These are phyloP conservation scores for Magnusiomyces fungicola DNA, from an alignment of 1,139 yeast species.

Conservation along the genomic window DNA sequence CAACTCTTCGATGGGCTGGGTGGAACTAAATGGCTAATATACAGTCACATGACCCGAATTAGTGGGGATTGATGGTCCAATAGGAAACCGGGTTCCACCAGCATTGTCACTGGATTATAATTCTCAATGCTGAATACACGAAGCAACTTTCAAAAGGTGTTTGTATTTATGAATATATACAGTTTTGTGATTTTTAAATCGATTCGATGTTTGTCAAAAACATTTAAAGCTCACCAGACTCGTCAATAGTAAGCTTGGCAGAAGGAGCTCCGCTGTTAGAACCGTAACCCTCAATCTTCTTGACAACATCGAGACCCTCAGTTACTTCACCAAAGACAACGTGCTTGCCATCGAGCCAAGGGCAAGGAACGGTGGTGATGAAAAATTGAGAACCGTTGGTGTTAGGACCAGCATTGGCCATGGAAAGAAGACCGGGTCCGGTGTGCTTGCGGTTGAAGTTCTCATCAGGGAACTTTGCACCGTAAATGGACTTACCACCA, in stretches of 20 bases:
- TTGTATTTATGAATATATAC: too few relatives aligned
- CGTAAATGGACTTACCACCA: slow-evolving; percentile 99
- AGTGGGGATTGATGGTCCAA: too few relatives aligned
- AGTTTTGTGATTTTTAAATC: not conserved
- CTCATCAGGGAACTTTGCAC: slow-evolving; percentile 91
- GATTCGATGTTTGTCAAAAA: not conserved
- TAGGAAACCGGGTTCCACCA: too few relatives aligned
- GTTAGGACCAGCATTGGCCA: slow-evolving; percentile 99
- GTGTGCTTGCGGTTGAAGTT: slow-evolving; percentile 81
- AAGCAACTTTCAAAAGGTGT: too few relatives aligned
- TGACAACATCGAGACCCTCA: slow-evolving; percentile 85
- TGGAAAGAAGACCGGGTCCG: slow-evolving; percentile 90
- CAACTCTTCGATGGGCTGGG: too few relatives aligned
- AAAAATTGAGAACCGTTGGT: slow-evolving; percentile 99
- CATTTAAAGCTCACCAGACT: slow-evolving; percentile 46
- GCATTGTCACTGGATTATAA: too few relatives aligned
- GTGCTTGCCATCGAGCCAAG: slow-evolving; percentile 99
- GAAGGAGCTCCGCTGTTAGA: slow-evolving; percentile 77
- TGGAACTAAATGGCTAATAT: too few relatives aligned
- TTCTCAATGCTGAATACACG: too few relatives aligned
- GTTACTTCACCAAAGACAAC: slow-evolving; percentile 96
- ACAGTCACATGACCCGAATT: too few relatives aligned
- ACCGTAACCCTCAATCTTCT: slow-evolving; percentile 84
- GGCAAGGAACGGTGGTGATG: slow-evolving; percentile 91
- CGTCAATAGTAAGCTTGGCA: slow-evolving; percentile 69